Conservation (phyloP, 2,329 filamentous ascomycete species). For the Cryphonectria parasitica region DNA sequence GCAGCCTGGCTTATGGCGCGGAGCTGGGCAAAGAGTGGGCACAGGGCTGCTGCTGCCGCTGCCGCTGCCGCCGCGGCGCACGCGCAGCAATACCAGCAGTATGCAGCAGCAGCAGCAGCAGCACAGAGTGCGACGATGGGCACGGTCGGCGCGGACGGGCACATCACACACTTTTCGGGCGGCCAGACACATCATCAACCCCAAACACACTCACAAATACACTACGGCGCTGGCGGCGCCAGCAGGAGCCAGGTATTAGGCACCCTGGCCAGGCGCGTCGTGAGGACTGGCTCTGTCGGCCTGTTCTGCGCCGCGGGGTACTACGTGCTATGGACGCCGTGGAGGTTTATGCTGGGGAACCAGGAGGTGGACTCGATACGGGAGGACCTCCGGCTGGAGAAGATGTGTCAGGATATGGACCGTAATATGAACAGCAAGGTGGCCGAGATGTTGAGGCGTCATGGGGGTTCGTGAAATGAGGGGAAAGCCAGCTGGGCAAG, state of each 20-base stretch:
- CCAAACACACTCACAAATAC: background rate
- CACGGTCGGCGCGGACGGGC: constrained; percentile 22
- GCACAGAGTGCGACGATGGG: background rate
- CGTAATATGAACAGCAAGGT: constrained; percentile 19
- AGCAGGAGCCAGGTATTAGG: constrained; percentile 4
- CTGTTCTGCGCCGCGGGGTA: constrained; percentile 23
- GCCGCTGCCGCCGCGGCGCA: constrained; percentile 7
- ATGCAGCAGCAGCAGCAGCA: background rate
- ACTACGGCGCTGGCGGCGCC: background rate
- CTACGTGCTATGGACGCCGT: constrained; percentile 23
- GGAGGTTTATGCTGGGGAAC: constrained; percentile 19
- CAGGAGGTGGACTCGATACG: constrained; percentile 23
- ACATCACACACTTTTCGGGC: constrained; percentile 28
- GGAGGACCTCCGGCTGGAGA: constrained; percentile 23
- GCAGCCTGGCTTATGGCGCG: constrained; percentile 23
- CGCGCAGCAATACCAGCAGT: constrained; percentile 6
- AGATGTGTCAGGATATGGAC: constrained; percentile 43
- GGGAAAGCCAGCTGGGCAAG: background rate
- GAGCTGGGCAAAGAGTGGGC: constrained; percentile 27
- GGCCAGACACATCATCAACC: constrained; percentile 4
- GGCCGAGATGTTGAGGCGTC: constrained; percentile 14
- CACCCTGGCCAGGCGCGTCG: constrained; percentile 19
- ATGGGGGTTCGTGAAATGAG: background rate
- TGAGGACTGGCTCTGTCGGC: constrained; percentile 17
- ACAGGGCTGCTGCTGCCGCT: background rate